These are phyloP conservation scores for Aurinia saxatilis DNA, from an alignment of 345 rosid genomes.

Conservation along the genomic window DNA sequence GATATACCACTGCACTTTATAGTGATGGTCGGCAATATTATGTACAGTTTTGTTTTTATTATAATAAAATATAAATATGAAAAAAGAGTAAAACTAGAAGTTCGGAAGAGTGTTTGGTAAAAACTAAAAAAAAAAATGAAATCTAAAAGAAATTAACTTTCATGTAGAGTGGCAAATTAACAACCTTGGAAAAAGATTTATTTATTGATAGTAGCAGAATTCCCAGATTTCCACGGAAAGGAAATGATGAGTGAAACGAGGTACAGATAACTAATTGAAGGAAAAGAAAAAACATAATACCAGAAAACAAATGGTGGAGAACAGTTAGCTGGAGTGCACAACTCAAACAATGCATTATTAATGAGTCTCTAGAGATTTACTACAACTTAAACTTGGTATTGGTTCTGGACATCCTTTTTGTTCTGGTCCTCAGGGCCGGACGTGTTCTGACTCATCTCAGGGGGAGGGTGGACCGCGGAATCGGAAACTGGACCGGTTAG, in stretches of 20 bases:
- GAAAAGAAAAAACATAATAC: background rate
- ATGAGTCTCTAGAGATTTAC: constrained; percentile 15
- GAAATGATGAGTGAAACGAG: constrained; percentile 10
- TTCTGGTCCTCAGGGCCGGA: background rate
- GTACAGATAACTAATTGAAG: constrained; percentile 5
- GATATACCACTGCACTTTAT: no score
- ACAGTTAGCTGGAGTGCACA: constrained; percentile 8
- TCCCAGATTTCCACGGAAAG: constrained; percentile 15
- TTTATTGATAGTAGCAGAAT: constrained; percentile 17
- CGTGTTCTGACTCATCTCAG: constrained; percentile 1
- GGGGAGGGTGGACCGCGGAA: background rate
- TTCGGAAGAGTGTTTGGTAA: no score
- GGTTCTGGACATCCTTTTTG: constrained; percentile 13
- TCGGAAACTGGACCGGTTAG: background rate
- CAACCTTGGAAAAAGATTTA: background rate
- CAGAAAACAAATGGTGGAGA: background rate
- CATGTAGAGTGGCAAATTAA: no score
- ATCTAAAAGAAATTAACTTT: no score
- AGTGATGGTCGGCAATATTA: no score
- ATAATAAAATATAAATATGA: no score
- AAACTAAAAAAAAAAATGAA: no score
- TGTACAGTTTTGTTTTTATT: no score
- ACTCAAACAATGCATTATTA: constrained; percentile 29
- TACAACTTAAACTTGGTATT: constrained; percentile 15
- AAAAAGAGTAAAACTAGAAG: no score